A percentile compares a stretch with the other conserved stretches of the same genome.
Evolutionary conservation across 2,329 filamentous ascomycete genomes (phyloP).

Genomic region (Alternaria solani): DNA sequence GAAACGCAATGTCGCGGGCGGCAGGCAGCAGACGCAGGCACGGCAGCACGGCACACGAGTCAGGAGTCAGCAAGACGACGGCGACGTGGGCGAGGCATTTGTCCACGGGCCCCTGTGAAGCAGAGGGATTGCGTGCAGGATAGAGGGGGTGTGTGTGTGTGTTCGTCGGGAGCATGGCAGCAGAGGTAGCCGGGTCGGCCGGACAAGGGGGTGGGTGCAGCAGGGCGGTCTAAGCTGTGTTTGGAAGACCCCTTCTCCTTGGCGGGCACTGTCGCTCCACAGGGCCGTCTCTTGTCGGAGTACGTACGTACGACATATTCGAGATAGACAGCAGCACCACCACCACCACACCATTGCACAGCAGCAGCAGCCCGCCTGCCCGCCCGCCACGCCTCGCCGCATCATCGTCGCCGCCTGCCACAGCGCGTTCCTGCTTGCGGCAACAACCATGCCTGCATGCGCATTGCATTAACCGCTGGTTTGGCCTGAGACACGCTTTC

Average conservation of each 20-base stretch:
- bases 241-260: slow-evolving; percentile 14
- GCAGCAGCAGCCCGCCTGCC: slow-evolving; percentile 3
- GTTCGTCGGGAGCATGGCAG: background rate
- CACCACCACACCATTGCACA: slow-evolving; percentile 13
- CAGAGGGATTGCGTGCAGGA: background rate
- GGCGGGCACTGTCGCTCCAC: slow-evolving; percentile 10
- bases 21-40: background rate
- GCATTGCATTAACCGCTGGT: slow-evolving; percentile 32
- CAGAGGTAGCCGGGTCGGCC: background rate
- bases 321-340: slow-evolving; percentile 2
- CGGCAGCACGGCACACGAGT: background rate
- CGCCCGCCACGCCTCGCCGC: slow-evolving; percentile 6
- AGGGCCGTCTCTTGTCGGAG: slow-evolving; percentile 1
- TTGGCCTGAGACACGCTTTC: slow-evolving; percentile 42
- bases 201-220: background rate
- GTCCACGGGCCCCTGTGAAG: background rate
- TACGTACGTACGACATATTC: background rate
- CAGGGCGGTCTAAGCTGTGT: background rate
- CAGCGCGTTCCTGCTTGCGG: slow-evolving; percentile 37
- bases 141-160: background rate
- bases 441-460: slow-evolving; percentile 41
- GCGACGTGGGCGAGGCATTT: too few species aligned
- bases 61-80: background rate
- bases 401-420: slow-evolving; percentile 8
- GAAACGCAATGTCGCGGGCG: background rate